A percentile compares a stretch with the other conserved stretches of the same genome.
These are phyloP conservation scores for Tulasnella sp. DNA, from an alignment of 768 basidiomycete genomes.

Conservation along the genomic window DNA sequence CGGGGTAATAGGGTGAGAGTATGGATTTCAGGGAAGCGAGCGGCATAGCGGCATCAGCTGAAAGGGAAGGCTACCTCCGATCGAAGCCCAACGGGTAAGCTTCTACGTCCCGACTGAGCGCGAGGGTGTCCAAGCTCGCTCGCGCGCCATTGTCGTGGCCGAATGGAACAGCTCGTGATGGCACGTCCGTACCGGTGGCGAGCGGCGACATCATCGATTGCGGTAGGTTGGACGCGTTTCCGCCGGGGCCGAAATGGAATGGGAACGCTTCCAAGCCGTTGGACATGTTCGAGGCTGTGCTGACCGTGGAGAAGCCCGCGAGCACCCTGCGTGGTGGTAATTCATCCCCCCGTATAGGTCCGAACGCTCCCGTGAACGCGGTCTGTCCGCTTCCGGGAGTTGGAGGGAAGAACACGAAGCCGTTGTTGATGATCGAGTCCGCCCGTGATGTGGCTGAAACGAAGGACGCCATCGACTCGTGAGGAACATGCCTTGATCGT, in stretches of 20 bases:
- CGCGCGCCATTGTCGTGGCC: conserved; percentile 35
- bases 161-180: conserved; percentile 54
- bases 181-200: conserved; percentile 72
- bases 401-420: conserved; percentile 83
- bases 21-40: not conserved
- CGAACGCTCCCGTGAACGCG: conserved; percentile 40
- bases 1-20: conserved; percentile 1
- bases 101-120: conserved; percentile 74
- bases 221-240: not conserved
- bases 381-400: conserved; percentile 67
- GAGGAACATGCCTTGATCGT: not conserved
- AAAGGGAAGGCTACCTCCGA: not conserved
- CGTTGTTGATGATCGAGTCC: conserved; percentile 28
- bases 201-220: conserved; percentile 58
- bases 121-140: conserved; percentile 81
- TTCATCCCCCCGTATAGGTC: not conserved
- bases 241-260: conserved; percentile 28
- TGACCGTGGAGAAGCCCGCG: conserved; percentile 5
- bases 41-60: not conserved
- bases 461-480: conserved; percentile 27
- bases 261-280: conserved; percentile 30
- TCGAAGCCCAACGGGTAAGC: conserved; percentile 61
- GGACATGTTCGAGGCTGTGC: conserved; percentile 25
- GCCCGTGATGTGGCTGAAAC: conserved; percentile 20
- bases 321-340: not conserved